Conservation (phyloP, 176 grass and related monocot species). For the Triticum timopheevii region DNA sequence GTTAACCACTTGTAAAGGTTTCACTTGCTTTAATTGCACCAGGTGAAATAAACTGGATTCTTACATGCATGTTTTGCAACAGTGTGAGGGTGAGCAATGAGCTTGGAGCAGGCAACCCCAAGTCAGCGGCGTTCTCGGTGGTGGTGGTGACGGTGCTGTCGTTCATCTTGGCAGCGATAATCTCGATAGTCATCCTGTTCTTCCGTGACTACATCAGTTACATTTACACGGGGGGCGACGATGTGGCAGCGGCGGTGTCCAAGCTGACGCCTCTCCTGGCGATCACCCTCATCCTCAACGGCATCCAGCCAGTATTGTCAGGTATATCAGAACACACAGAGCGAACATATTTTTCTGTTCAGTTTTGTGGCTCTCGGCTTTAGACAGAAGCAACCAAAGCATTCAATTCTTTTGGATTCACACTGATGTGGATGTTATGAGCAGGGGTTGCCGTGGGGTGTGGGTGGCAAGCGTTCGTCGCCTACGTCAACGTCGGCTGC, state of each 20-base stretch:
- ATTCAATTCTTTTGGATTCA: neutral
- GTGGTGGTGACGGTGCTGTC: constrained; percentile 40
- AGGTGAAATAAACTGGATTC: neutral
- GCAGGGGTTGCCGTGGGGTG: constrained; percentile 44
- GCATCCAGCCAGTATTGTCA: constrained; percentile 68
- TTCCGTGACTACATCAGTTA: constrained; percentile 44
- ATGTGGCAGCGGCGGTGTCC: constrained; percentile 44
- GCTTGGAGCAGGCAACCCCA: constrained; percentile 43
- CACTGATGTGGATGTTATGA: neutral
- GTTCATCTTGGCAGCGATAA: constrained; percentile 18
- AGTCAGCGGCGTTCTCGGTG: constrained; percentile 49
- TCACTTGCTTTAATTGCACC: neutral
- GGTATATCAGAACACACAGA: neutral
- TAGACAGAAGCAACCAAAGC: neutral
- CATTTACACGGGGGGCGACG: constrained; percentile 56
- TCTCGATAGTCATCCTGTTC: constrained; percentile 37
- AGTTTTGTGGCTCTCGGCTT: neutral
- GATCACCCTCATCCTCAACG: constrained; percentile 60
- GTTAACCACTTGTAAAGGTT: too few species aligned
- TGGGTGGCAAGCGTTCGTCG: constrained; percentile 53
- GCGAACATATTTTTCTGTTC: neutral
- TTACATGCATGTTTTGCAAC: neutral
- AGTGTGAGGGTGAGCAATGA: constrained; percentile 59
- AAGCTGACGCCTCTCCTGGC: constrained; percentile 48
- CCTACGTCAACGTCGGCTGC: constrained; percentile 45